Evolutionary conservation across 2,329 filamentous ascomycete genomes (phyloP).

Genomic region (Blumeria hordei): DNA sequence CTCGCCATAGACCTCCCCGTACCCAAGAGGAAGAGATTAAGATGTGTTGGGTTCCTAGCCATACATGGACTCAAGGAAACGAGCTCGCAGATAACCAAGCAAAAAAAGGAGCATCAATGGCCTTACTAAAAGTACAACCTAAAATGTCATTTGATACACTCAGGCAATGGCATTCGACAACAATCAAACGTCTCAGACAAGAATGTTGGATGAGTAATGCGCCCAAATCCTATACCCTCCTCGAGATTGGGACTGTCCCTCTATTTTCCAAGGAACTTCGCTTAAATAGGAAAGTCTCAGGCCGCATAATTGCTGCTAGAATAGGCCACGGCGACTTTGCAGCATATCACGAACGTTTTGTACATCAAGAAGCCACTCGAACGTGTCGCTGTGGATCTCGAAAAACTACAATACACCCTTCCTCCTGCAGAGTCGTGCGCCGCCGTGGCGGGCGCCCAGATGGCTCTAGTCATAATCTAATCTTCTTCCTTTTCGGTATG

Average conservation of each 20-base stretch:
- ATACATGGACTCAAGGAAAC: neutral
- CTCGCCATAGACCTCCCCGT: neutral
- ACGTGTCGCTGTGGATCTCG: neutral
- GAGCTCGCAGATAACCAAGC: neutral
- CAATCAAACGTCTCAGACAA: neutral
- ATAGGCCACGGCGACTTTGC: neutral
- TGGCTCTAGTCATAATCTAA: neutral
- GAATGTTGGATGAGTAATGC: neutral
- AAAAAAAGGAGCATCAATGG: neutral
- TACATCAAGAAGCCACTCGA: neutral
- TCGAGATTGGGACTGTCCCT: neutral
- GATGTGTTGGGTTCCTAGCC: neutral
- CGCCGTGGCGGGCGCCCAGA: neutral
- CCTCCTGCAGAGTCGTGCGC: neutral
- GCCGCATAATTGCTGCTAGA: neutral
- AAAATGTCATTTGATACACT: neutral
- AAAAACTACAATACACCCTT: neutral
- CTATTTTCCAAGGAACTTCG: neutral
- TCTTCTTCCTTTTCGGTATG: neutral
- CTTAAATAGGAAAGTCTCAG: neutral
- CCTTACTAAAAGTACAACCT: neutral
- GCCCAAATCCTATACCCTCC: neutral
- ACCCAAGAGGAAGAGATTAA: neutral
- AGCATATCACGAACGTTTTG: neutral
- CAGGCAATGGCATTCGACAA: neutral